A percentile compares a stretch with the other conserved stretches of the same genome.
phyloP scores from a whole-genome alignment of 805 yeast species.

The Ogataea sp. region DNA sequence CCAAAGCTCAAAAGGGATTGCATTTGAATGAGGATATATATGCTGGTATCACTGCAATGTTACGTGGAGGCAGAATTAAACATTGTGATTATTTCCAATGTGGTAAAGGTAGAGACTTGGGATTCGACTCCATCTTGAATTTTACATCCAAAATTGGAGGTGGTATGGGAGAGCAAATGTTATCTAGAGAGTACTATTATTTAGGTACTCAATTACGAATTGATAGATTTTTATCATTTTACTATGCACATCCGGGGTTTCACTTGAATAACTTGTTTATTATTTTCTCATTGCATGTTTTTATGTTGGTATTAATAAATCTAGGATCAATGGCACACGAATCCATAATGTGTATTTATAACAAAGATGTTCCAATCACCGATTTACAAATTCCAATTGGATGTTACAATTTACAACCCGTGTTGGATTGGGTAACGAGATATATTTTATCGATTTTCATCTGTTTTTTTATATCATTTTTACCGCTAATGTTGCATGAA shows the following conservation, averaged over 20 bases:
- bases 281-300: conserved; percentile 77
- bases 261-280: conserved; percentile 88
- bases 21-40: conserved; percentile 93
- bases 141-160: conserved; percentile 96
- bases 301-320: conserved; percentile 72
- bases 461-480: conserved; percentile 86
- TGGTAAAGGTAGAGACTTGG: conserved; percentile 94
- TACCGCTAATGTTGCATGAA: conserved; percentile 84
- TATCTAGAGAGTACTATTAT: conserved; percentile 87
- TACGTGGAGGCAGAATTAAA: conserved; percentile 89
- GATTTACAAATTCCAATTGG: conserved; percentile 73
- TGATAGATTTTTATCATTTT: conserved; percentile 85
- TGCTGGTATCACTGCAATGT: conserved; percentile 87
- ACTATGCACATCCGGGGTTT: conserved; percentile 96
- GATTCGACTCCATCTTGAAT: conserved; percentile 85
- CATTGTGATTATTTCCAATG: conserved; percentile 96
- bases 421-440: conserved; percentile 82
- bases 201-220: conserved; percentile 84
- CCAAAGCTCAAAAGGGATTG: conserved; percentile 89
- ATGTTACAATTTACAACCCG: conserved; percentile 79
- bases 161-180: conserved; percentile 96
- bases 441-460: conserved; percentile 86
- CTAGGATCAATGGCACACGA: conserved; percentile 75
- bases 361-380: conserved; percentile 60
- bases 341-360: conserved; percentile 57